Percentiles rank a stretch among this genome's conserved stretches.
Evolutionary conservation across 2,329 filamentous ascomycete genomes (phyloP).

Genomic region (Alternaria viburni): DNA sequence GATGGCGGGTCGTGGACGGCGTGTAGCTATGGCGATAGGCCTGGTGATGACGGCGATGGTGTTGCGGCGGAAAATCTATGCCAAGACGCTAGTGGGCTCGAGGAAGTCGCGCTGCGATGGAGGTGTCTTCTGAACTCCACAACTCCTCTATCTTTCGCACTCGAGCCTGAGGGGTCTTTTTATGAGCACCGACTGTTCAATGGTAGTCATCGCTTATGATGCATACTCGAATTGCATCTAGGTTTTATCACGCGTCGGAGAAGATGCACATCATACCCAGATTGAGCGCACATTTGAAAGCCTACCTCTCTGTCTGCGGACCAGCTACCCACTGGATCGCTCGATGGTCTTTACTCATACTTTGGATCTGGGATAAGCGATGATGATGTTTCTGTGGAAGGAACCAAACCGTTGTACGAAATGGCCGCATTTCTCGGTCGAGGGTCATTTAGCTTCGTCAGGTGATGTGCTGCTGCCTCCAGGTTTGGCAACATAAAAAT

Average conservation of each 20-base stretch:
- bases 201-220: no score
- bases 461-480: background rate
- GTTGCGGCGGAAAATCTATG: conserved; percentile 6
- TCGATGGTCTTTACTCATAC: background rate
- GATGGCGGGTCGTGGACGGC: background rate
- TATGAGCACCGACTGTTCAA: no score
- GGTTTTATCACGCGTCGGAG: no score
- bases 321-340: background rate
- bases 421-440: background rate
- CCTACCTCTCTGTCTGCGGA: no score
- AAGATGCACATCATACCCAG: no score
- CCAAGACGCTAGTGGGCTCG: conserved; percentile 4
- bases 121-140: background rate
- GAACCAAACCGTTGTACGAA: background rate
- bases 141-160: no score
- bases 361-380: background rate
- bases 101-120: background rate
- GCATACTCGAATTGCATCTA: no score
- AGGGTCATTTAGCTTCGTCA: background rate
- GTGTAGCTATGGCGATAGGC: background rate
- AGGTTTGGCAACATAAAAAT: no score
- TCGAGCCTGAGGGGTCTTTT: no score
- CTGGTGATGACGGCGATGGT: background rate
- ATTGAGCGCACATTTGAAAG: no score
- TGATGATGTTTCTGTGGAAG: background rate